These are phyloP conservation scores for Botrytis squamosa DNA, from an alignment of 2,329 filamentous ascomycete genomes.

Conservation along the genomic window DNA sequence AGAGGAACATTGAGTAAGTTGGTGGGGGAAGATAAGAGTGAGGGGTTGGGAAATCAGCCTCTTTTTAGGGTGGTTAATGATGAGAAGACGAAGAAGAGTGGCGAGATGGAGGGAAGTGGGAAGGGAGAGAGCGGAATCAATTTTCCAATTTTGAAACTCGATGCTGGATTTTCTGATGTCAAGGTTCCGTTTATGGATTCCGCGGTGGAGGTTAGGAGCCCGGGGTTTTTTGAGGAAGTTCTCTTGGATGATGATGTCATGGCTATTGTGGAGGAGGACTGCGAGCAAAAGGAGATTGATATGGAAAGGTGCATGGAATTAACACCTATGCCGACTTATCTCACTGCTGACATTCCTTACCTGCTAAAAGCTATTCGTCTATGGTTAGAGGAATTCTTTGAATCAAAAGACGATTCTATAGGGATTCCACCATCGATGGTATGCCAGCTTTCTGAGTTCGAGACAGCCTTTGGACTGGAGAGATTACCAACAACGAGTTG, in stretches of 20 bases:
- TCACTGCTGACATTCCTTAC: neutral
- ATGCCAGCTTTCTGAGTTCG: neutral
- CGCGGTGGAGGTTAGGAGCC: neutral
- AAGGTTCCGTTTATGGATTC: conserved; percentile 9
- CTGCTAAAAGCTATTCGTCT: conserved; percentile 12
- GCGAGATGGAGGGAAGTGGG: neutral
- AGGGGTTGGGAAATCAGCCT: neutral
- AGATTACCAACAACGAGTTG: conserved; percentile 21
- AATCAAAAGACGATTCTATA: neutral
- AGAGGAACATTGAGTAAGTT: no score
- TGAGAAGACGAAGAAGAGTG: neutral
- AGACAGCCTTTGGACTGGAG: neutral
- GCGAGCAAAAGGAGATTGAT: neutral
- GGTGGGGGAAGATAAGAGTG: neutral
- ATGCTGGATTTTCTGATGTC: neutral
- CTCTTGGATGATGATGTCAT: conserved; percentile 13
- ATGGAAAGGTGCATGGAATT: conserved; percentile 6
- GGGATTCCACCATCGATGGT: neutral
- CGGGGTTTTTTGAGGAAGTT: neutral
- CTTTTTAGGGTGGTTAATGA: neutral
- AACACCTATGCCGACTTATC: neutral
- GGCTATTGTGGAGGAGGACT: neutral
- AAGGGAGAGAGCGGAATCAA: neutral
- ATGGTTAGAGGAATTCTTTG: conserved; percentile 3
- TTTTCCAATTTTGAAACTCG: neutral